Percentiles rank a stretch among this genome's conserved stretches.
Evolutionary conservation across 495 filamentous ascomycete genomes (phyloP).

Genomic region (Aspergillus sclerotioniger): DNA sequence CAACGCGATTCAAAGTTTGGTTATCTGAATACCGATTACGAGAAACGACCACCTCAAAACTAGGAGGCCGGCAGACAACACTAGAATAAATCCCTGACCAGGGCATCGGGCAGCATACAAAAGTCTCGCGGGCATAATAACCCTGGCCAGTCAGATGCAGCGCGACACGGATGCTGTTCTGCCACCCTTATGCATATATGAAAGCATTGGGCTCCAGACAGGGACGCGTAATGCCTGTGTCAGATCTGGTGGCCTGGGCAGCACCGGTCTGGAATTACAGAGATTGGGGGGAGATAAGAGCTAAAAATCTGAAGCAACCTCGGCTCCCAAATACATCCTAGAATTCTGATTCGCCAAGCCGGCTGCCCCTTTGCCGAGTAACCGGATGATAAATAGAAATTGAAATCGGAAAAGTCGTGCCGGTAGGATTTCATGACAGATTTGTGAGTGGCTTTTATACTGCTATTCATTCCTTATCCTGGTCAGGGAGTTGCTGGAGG

Average conservation of each 20-base stretch:
- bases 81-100: no score
- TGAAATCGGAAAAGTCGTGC: neutral
- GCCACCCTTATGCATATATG: no score
- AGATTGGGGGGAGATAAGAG: neutral
- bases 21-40: no score
- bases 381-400: neutral
- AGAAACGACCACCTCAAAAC: no score
- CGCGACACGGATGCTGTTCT: no score
- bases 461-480: neutral
- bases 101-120: no score
- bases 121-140: no score
- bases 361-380: neutral
- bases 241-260: neutral
- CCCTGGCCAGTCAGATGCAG: no score
- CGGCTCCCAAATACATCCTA: neutral
- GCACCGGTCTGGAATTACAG: neutral
- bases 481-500: neutral
- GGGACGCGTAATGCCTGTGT: neutral
- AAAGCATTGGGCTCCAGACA: no score
- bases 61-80: no score
- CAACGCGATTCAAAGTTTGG: no score
- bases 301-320: slow-evolving; percentile 1
- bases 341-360: neutral
- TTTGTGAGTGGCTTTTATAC: neutral
- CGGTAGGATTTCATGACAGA: neutral